Evolutionary conservation across 2,329 filamentous ascomycete genomes (phyloP), one percentile per base, ranked within the genome.

Genomic region (Periconia digitata): DNA sequence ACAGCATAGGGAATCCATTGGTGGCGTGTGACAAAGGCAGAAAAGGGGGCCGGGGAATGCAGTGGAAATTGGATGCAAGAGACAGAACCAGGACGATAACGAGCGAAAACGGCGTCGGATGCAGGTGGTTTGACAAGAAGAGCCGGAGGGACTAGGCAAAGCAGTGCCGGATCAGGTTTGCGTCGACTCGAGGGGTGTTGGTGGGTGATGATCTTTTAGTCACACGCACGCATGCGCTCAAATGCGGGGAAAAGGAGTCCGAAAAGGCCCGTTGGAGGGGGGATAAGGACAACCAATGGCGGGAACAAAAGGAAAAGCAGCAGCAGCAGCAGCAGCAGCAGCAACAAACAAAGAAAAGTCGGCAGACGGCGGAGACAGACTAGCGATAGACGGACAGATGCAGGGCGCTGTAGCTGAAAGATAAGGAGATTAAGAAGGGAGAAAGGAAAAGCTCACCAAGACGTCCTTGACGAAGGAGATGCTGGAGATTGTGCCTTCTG

Each of bases 401-500:
- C 24, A 27, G 24, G 24, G 7, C n/a, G n/a, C n/a, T n/a, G n/a
- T 39, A 16, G 17, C n/a, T 20, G 36, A 21, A 17, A 20, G 36
- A 39, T 20, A 5, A 13, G 37, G 15, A 15, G 21, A 49, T 54
- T 53, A 50, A 47, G 42, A 56, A 32, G 46, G 66, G 49, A 58
- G 46, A 50, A 13, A 45, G 49, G 44, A 47, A 46, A 57, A 49
- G 58, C 87, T 82, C 83, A 92, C 89, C 75, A 92, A 76, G 56
- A 89, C 83, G 70, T 91, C 86, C 74, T 89, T 89, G 72, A 92
- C 89, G 72, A 92, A 92, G 60, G 86, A 89, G 69, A 92, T 90
- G 60, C 87, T 86, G 71, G 87, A 91, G 55, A 92, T 85, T 42
- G 89, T 92, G 54, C 89, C 88, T 79, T 92, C 88, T 92, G 58